Base-by-base conservation (phyloP, 2,329 filamentous ascomycete species). In the Tolypocladium cylindrosporum region DNA sequence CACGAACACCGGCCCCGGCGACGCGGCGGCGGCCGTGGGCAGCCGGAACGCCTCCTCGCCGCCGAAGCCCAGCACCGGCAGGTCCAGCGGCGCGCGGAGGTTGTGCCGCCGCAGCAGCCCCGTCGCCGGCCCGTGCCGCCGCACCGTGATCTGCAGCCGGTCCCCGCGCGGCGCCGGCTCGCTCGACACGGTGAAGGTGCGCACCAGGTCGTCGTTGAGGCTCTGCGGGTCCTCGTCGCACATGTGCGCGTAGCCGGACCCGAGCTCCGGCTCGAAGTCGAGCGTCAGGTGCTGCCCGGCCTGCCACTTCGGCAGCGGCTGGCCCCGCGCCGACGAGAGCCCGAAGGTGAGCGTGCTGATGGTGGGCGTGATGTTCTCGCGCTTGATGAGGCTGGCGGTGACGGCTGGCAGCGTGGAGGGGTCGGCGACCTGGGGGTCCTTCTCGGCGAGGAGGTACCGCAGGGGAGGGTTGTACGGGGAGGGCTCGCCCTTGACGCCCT, bases 391-490 rank as follows among this genome's bases (percentile, higher is more conserved):
- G 6, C 70, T 82, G 2, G 87, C 88, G 2, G 67, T 71, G 14
- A 73, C 68, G 50, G 53, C 60, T 8, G 59, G 41, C 31, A 56
- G 57, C 4, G 41, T 56, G 1, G 61, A 51, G 1, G 39, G 41
- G 19, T 55, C 43, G 1, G 61, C 61, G 14, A 64, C 42, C 27
- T 65, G 64, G 0, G 63, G 40, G 10, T 63, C 65, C 11, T 64
- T 78, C 69, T 95, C 90, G 6, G 74, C 75, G 0, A 79, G 70
- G 1, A 94, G 78, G 39, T 79, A 82, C 2, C 90, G 81, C 0
- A 92, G 78, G 0, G 81, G 78, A 0, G 91, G 91, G 69, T 93
- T 95, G 66, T 96, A 96, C 0, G 91, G 90, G 7, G 87, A 91
- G 57, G 75, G 77, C 54, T 86, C 81, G 2, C 81, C 78, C 0